phyloP scores from a whole-genome alignment of 1,284 basidiomycete genomes.

The Hortiboletus rubellus region DNA sequence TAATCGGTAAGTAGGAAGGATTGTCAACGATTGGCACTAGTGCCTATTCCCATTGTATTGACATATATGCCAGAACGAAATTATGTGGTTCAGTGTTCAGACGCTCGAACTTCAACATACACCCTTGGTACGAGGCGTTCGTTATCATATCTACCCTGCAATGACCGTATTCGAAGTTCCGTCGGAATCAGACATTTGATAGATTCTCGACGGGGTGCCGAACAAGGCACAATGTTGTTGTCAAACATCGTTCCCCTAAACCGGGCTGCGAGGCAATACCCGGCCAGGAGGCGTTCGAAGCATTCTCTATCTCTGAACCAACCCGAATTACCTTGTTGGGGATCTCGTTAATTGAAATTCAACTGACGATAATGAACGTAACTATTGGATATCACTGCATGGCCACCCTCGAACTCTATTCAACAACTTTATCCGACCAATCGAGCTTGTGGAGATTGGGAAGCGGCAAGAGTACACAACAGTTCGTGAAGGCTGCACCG shows the following conservation, averaged over 20 bases:
- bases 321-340: not conserved
- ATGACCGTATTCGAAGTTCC: not conserved
- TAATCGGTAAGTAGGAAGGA: not conserved
- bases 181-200: not conserved
- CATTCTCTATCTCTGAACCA: not conserved
- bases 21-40: not conserved
- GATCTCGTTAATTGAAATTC: too few relatives aligned
- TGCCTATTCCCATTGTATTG: not conserved
- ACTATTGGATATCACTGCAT: not conserved
- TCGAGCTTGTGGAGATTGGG: not conserved
- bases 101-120: not conserved
- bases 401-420: not conserved
- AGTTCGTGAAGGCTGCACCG: not conserved
- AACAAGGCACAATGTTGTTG: not conserved
- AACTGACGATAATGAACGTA: not conserved
- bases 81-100: not conserved
- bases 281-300: not conserved
- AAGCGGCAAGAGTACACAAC: too few relatives aligned
- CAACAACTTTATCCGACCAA: too few relatives aligned
- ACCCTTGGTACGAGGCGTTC: not conserved
- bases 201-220: not conserved
- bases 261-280: not conserved
- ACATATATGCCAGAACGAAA: not conserved
- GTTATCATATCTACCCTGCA: not conserved
- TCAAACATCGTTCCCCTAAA: not conserved